A percentile compares a stretch with the other conserved stretches of the same genome.
phyloP scores from a whole-genome alignment of 2,329 filamentous ascomycete genomes.

The Pyrenophora seminiperda region DNA sequence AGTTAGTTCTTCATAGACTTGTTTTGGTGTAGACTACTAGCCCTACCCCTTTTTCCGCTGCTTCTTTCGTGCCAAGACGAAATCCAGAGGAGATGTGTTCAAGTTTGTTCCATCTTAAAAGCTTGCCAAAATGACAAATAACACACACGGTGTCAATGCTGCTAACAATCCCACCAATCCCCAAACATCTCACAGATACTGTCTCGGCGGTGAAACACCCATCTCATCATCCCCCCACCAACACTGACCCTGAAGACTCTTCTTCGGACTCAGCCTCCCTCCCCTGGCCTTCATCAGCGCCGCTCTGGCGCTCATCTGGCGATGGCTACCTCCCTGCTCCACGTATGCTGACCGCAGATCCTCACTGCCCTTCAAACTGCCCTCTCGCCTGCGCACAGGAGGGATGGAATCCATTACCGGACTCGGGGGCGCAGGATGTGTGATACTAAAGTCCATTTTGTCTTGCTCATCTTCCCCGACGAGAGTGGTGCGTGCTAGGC shows the following conservation, averaged over 20 bases:
- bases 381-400: not conserved
- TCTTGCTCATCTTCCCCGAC: not conserved
- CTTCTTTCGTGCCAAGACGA: too few relatives aligned
- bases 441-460: conserved; percentile 1
- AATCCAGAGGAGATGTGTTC: too few relatives aligned
- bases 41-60: too few relatives aligned
- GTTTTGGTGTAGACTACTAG: too few relatives aligned
- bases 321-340: not conserved
- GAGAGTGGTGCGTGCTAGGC: not conserved
- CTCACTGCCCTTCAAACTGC: not conserved
- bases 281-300: not conserved
- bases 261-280: not conserved
- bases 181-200: not conserved
- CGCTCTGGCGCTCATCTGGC: too few relatives aligned
- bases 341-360: not conserved
- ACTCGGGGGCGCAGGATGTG: not conserved
- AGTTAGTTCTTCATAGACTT: too few relatives aligned
- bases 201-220: not conserved
- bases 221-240: not conserved
- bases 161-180: not conserved
- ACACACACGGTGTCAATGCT: too few relatives aligned
- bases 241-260: not conserved
- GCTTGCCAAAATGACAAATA: too few relatives aligned
- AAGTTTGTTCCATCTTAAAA: too few relatives aligned
- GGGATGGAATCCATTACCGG: not conserved